A percentile compares a stretch with the other conserved stretches of the same genome.
phyloP scores from a whole-genome alignment of 129 eudicot genomes.

The Artemisia argyi region DNA sequence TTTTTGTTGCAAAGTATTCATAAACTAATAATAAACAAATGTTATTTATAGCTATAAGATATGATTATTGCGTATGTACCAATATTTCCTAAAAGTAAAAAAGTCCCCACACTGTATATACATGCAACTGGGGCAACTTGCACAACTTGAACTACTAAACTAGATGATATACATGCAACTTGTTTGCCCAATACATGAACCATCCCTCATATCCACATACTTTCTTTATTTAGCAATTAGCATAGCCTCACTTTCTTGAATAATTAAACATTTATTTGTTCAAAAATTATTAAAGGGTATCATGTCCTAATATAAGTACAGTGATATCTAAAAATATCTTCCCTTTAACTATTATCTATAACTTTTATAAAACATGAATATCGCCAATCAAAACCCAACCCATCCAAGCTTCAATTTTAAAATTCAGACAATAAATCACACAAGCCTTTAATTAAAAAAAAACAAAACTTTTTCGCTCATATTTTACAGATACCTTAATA shows the following conservation, averaged over 20 bases:
- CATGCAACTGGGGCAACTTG: constrained; percentile 36
- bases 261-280: not conserved
- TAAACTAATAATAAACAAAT: no score
- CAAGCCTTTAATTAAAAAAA: no score
- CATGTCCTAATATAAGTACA: not conserved
- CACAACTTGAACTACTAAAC: constrained; percentile 38
- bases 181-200: constrained; percentile 27
- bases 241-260: constrained; percentile 2
- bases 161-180: constrained; percentile 33
- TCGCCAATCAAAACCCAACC: no score
- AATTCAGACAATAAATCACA: no score
- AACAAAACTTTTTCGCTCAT: no score
- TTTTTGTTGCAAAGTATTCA: no score
- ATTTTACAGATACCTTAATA: no score
- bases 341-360: no score
- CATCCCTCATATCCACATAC: no score
- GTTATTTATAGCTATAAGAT: not conserved
- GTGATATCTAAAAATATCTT: no score
- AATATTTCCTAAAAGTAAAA: constrained; percentile 26
- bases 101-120: constrained; percentile 19
- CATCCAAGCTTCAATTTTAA: no score
- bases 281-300: not conserved
- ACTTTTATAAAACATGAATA: no score
- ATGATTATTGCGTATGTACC: constrained; percentile 18
- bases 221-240: not conserved